These are phyloP conservation scores for Plasmodium gaboni DNA, from an alignment of 169 alveolate species.

Conservation along the genomic window DNA sequence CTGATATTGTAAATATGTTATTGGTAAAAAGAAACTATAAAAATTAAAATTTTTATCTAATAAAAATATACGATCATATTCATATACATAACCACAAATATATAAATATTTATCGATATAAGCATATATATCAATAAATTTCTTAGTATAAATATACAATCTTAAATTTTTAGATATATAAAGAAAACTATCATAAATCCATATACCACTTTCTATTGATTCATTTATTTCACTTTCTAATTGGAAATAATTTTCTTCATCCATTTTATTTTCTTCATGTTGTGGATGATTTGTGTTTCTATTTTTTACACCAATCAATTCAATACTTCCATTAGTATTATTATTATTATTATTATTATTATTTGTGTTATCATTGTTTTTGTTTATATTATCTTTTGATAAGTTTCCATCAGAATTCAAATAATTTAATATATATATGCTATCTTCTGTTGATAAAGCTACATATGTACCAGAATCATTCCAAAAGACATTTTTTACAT, in stretches of 20 bases:
- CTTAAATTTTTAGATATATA: constrained; percentile 85
- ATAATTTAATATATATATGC: constrained; percentile 80
- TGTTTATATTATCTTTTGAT: not conserved
- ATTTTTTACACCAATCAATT: constrained; percentile 11
- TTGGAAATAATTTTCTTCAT: constrained; percentile 78
- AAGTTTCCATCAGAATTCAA: constrained; percentile 22
- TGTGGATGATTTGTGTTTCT: not conserved
- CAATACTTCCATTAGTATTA: not conserved
- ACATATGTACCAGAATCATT: constrained; percentile 79
- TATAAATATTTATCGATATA: constrained; percentile 86
- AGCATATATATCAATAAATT: constrained; percentile 85
- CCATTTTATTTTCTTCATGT: not conserved
- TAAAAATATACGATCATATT: constrained; percentile 83
- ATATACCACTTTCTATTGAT: constrained; percentile 87
- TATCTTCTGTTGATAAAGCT: constrained; percentile 80
- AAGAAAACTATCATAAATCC: constrained; percentile 89
- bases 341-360: not conserved
- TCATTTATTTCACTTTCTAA: constrained; percentile 82
- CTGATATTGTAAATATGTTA: constrained; percentile 83
- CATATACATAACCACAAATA: constrained; percentile 87
- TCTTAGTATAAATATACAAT: constrained; percentile 85
- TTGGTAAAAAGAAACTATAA: constrained; percentile 78
- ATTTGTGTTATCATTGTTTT: not conserved
- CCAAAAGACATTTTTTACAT: constrained; percentile 83
- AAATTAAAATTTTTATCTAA: constrained; percentile 83